These are phyloP conservation scores for Populus hybrid DNA, from an alignment of 441 rosid species.

Conservation along the genomic window DNA sequence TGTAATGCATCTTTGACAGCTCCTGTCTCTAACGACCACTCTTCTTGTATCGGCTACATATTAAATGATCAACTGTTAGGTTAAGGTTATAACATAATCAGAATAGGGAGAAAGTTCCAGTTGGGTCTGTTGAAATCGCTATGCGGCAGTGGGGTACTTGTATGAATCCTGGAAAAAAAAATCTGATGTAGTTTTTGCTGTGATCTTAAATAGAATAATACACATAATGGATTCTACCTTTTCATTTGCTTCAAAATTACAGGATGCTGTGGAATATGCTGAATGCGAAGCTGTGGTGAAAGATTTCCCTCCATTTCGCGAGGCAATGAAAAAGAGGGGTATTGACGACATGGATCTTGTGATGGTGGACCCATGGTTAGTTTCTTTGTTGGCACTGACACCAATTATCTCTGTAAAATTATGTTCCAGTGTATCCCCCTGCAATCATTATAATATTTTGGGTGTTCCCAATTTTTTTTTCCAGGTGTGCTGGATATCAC, in stretches of 20 bases:
- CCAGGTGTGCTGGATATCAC: constrained; percentile 82
- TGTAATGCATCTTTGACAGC: neutral
- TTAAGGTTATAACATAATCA: neutral
- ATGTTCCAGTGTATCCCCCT: constrained; percentile 2
- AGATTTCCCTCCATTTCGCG: constrained; percentile 74
- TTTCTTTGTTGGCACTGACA: constrained; percentile 12
- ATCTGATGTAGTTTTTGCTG: neutral
- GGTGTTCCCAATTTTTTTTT: constrained; percentile 7
- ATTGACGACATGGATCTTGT: constrained; percentile 94
- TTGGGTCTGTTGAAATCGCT: neutral
- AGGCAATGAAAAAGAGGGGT: constrained; percentile 94
- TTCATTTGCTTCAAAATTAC: constrained; percentile 16
- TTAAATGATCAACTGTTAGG: neutral
- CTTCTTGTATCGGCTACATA: neutral
- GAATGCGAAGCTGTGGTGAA: constrained; percentile 91
- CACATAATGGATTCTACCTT: constrained; percentile 5
- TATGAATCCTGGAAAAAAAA: neutral
- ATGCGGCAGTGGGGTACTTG: neutral
- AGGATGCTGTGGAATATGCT: constrained; percentile 93
- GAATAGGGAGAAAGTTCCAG: neutral
- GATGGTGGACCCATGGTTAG: constrained; percentile 91
- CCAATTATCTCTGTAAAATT: neutral
- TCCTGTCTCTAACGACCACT: neutral
- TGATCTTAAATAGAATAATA: constrained; percentile 1
- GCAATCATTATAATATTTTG: neutral